Conservation (phyloP, 2,329 filamentous ascomycete genomes). For the Xylaria hypoxylon region DNA sequence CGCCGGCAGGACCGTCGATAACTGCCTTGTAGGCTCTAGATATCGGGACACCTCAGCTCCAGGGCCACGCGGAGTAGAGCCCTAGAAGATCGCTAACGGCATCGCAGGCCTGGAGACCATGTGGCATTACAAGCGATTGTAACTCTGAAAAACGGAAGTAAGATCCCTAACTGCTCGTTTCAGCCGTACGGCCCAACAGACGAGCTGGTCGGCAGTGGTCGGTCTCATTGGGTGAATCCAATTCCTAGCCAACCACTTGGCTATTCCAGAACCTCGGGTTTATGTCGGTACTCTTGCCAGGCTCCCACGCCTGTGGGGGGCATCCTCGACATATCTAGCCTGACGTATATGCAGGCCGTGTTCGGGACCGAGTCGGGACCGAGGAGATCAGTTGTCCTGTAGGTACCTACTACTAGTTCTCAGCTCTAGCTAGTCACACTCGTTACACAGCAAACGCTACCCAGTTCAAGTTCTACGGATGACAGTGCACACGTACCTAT, state of each 20-base stretch:
- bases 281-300: slow-evolving; percentile 2
- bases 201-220: slow-evolving; percentile 9
- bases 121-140: slow-evolving; percentile 34
- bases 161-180: slow-evolving; percentile 14
- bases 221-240: slow-evolving; percentile 2
- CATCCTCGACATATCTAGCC: background rate
- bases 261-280: slow-evolving; percentile 25
- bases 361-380: slow-evolving; percentile 41
- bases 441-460: slow-evolving; percentile 19
- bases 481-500: background rate
- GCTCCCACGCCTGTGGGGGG: slow-evolving; percentile 13
- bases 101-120: slow-evolving; percentile 21
- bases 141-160: slow-evolving; percentile 24
- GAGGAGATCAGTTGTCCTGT: slow-evolving; percentile 10
- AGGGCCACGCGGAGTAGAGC: background rate
- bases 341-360: background rate
- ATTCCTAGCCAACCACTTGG: slow-evolving; percentile 12
- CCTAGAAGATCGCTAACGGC: slow-evolving; percentile 13
- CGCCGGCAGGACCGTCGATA: slow-evolving; percentile 15
- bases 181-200: slow-evolving; percentile 19
- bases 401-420: background rate
- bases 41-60: slow-evolving; percentile 17
- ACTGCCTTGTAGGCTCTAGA: background rate
- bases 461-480: slow-evolving; percentile 17
- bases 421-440: slow-evolving; percentile 4